Percentiles rank a stretch among this genome's conserved stretches.
Conservation (phyloP, 1,139 yeast genomes). For the Taphrina pruni region DNA sequence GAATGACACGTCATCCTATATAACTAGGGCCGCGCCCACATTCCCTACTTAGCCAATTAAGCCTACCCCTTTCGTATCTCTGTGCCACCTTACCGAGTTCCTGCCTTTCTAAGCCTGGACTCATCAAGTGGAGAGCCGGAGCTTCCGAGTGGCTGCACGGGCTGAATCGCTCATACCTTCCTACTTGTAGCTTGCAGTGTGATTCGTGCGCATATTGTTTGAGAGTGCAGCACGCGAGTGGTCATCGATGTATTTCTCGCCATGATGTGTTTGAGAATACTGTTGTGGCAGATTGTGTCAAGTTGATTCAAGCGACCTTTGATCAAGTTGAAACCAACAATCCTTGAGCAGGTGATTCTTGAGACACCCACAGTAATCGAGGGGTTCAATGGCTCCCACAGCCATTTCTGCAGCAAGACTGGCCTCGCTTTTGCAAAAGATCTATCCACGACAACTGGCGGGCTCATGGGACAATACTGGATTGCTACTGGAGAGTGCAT, state of each 20-base stretch:
- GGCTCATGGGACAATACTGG: conserved; percentile 98
- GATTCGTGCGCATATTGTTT: too few relatives aligned
- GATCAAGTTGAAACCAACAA: too few relatives aligned
- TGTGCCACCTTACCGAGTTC: background rate
- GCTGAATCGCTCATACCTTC: too few relatives aligned
- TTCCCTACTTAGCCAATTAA: background rate
- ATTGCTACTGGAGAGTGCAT: conserved; percentile 69
- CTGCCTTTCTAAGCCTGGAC: background rate
- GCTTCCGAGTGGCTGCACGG: too few relatives aligned
- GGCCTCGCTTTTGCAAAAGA: conserved; percentile 58
- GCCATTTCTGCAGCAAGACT: conserved; percentile 15
- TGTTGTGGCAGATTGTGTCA: too few relatives aligned
- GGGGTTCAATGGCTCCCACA: background rate
- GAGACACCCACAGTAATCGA: background rate
- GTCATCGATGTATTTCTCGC: too few relatives aligned
- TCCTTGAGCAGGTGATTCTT: too few relatives aligned
- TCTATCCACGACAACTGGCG: conserved; percentile 76
- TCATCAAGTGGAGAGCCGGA: background rate
- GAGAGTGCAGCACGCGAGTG: too few relatives aligned
- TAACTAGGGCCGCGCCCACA: background rate
- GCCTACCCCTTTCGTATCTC: background rate
- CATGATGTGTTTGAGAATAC: too few relatives aligned
- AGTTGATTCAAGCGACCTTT: too few relatives aligned
- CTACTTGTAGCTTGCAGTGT: too few relatives aligned
- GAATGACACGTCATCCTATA: background rate